phyloP scores from a whole-genome alignment of 306 rosid species.

The Cajanus cajan region DNA sequence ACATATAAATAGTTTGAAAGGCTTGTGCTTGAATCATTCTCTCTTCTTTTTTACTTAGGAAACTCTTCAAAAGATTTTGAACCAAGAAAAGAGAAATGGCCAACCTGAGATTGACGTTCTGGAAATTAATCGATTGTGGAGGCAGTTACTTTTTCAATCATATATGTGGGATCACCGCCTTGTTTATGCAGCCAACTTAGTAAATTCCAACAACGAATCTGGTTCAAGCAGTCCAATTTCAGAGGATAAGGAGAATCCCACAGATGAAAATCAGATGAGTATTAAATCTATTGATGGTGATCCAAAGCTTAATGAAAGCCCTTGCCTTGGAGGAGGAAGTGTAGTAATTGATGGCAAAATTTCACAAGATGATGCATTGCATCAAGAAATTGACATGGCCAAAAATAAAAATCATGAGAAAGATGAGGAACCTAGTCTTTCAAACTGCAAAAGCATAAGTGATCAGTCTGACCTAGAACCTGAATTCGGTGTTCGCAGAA shows the following conservation, averaged over 20 bases:
- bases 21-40: constrained; percentile 24
- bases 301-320: constrained; percentile 33
- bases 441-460: constrained; percentile 27
- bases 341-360: constrained; percentile 37
- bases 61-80: constrained; percentile 54
- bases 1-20: constrained; percentile 23
- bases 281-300: constrained; percentile 28
- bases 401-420: constrained; percentile 32
- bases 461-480: constrained; percentile 42
- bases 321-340: constrained; percentile 40
- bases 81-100: constrained; percentile 54
- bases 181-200: constrained; percentile 45
- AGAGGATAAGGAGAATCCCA: constrained; percentile 45
- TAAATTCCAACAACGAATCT: constrained; percentile 34
- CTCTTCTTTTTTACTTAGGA: constrained; percentile 51
- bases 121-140: constrained; percentile 74
- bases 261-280: constrained; percentile 43
- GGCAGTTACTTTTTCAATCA: constrained; percentile 83
- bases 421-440: constrained; percentile 39
- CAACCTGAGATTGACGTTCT: constrained; percentile 75
- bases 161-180: constrained; percentile 88
- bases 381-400: constrained; percentile 34
- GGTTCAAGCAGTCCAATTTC: constrained; percentile 42
- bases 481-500: constrained; percentile 44
- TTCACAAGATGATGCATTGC: constrained; percentile 35